Conservation (phyloP, 2,329 filamentous ascomycete genomes). For the Colletotrichum tropicicola region DNA sequence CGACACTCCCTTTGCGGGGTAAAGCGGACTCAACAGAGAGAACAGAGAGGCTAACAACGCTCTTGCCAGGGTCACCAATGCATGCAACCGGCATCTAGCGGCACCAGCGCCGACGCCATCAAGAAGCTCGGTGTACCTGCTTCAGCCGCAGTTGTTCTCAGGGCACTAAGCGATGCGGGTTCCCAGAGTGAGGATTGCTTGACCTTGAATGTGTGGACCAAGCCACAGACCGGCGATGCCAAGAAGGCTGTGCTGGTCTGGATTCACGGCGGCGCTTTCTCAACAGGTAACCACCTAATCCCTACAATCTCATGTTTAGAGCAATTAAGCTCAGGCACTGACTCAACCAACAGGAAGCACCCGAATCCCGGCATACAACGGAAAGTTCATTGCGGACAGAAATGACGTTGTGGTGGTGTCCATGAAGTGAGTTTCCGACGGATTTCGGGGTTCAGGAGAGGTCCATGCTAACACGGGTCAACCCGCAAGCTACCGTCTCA, state of each 20-base stretch:
- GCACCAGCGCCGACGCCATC: neutral
- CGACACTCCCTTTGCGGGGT: too few species aligned
- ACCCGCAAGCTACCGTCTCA: slow-evolving; percentile 46
- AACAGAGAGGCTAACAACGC: neutral
- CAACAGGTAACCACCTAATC: slow-evolving; percentile 32
- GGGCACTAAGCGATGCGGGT: slow-evolving; percentile 13
- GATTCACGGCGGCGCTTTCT: slow-evolving; percentile 53
- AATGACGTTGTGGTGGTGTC: slow-evolving; percentile 57
- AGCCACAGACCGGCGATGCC: slow-evolving; percentile 38
- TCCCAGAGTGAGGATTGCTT: slow-evolving; percentile 46
- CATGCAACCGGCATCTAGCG: slow-evolving; percentile 14
- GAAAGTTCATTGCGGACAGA: slow-evolving; percentile 50
- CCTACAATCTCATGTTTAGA: neutral
- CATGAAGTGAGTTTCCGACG: slow-evolving; percentile 43
- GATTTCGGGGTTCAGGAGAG: neutral
- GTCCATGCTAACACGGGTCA: slow-evolving; percentile 3
- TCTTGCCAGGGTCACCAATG: slow-evolving; percentile 16
- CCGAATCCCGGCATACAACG: slow-evolving; percentile 37
- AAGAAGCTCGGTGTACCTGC: slow-evolving; percentile 20
- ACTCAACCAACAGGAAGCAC: slow-evolving; percentile 17
- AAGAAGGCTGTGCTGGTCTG: slow-evolving; percentile 54
- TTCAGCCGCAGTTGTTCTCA: slow-evolving; percentile 13
- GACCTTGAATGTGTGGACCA: slow-evolving; percentile 49
- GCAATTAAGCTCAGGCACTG: neutral
- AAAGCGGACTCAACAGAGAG: too few species aligned